phyloP scores from a whole-genome alignment of 2,329 filamentous ascomycete genomes.

The Pseudocercospora crystallina region DNA sequence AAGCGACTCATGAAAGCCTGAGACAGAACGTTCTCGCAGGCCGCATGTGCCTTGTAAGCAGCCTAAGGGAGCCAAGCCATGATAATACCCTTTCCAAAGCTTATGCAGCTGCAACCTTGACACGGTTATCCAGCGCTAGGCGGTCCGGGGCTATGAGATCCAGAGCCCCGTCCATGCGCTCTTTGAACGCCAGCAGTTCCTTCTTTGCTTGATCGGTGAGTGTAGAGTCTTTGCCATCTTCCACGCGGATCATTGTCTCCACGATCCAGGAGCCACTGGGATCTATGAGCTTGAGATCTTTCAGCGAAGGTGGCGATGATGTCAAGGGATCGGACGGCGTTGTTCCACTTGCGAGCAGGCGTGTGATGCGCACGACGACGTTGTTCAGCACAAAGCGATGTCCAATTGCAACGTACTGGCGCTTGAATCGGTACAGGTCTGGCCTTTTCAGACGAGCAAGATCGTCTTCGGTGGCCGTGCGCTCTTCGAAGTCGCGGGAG shows the following conservation, averaged over 20 bases:
- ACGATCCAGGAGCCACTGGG: conserved; percentile 58
- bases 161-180: conserved; percentile 57
- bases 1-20: too few relatives aligned
- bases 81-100: too few relatives aligned
- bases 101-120: conserved; percentile 35
- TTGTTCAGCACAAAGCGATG: conserved; percentile 60
- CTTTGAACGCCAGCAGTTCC: conserved; percentile 56
- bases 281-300: conserved; percentile 53
- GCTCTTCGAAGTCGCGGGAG: conserved; percentile 52
- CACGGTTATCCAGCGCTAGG: conserved; percentile 59
- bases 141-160: conserved; percentile 59
- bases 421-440: conserved; percentile 31
- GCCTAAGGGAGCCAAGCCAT: too few relatives aligned
- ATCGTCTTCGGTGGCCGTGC: conserved; percentile 50
- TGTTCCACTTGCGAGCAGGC: conserved; percentile 30
- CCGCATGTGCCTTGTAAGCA: too few relatives aligned
- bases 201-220: conserved; percentile 55
- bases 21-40: too few relatives aligned
- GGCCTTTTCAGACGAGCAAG: conserved; percentile 21
- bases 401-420: conserved; percentile 58
- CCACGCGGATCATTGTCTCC: conserved; percentile 58
- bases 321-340: conserved; percentile 28
- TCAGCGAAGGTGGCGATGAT: conserved; percentile 39
- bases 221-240: conserved; percentile 55
- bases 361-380: conserved; percentile 57